Base-by-base conservation (phyloP, 768 basidiomycete genomes). In the Austroboletus eburneus region DNA sequence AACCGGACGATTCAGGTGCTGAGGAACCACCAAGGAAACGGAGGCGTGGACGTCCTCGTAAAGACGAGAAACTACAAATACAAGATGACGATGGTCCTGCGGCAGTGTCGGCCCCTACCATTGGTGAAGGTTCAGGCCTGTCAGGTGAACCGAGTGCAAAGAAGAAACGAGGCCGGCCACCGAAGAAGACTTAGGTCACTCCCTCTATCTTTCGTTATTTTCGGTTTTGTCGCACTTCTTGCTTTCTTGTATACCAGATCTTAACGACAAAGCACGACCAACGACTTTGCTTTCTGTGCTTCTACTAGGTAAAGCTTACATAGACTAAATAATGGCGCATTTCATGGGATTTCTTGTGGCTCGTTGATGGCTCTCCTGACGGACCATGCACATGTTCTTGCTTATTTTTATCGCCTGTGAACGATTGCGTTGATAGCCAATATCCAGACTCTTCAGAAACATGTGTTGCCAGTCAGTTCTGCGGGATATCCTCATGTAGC, bases 131-230 rank as follows among this genome's bases (percentile, higher is more conserved):
- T 48, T 61, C 54, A 30, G 69, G 71, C 33, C n/a, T n/a, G n/a
- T n/a, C n/a, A n/a, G n/a, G n/a, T n/a, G 83, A 83, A 59, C 54
- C 80, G 49, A 70, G 69, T 57, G 57, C 66, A 46, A 81, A 80
- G 75, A 85, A 76, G 77, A 87, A 82, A 70, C 74, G 86, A 52
- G 85, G 85, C 44, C 76, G 86, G 58, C 87, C 85, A 57, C 78
- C 83, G 51, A 74, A 74, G 65, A 67, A 69, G 56, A 34, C 53
- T 29, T 67, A 58, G 33, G 44, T 48, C 50, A 33, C 25, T n/a
- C 25, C 14, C 41, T 40, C 33, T 48, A 35, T 55, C 49, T 48
- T 51, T 50, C 48, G 14, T 23, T 48, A 45, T 36, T 57, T 46
- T 65, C 63, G 52, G 58, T 65, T 43, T 41, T 57, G 48, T 45